These are phyloP conservation scores for Lagerstroemia speciosa DNA, from an alignment of 345 rosid genomes.

Conservation along the genomic window DNA sequence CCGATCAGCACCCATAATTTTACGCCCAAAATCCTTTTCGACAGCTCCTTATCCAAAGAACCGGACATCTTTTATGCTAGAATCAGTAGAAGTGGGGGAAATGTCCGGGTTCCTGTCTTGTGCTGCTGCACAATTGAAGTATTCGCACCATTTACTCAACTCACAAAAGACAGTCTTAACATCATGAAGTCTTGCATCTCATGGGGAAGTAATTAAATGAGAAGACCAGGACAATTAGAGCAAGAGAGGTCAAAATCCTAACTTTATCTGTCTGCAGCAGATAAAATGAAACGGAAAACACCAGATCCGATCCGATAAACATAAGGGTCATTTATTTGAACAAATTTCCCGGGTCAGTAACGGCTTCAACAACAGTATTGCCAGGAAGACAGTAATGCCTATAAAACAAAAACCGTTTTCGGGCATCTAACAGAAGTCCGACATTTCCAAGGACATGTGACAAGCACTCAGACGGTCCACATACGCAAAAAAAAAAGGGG, in stretches of 20 bases:
- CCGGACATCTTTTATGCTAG: constrained; percentile 40
- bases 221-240: background rate
- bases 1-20: constrained; percentile 86
- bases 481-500: too few relatives aligned
- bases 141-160: background rate
- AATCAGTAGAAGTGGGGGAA: background rate
- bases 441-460: constrained; percentile 7
- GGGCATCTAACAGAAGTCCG: constrained; percentile 7
- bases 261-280: background rate
- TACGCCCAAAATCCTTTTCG: constrained; percentile 66
- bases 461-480: background rate
- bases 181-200: too few relatives aligned
- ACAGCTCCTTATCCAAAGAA: constrained; percentile 57
- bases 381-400: too few relatives aligned
- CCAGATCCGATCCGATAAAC: constrained; percentile 1
- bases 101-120: background rate
- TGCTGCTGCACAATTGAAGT: constrained; percentile 3
- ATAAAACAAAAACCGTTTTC: constrained; percentile 5
- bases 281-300: constrained; percentile 9
- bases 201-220: background rate
- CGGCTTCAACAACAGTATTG: too few relatives aligned
- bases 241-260: background rate
- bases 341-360: background rate
- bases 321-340: background rate
- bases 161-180: too few relatives aligned